Conservation (phyloP, 2,329 filamentous ascomycete species). For the Pseudocercospora vitis region DNA sequence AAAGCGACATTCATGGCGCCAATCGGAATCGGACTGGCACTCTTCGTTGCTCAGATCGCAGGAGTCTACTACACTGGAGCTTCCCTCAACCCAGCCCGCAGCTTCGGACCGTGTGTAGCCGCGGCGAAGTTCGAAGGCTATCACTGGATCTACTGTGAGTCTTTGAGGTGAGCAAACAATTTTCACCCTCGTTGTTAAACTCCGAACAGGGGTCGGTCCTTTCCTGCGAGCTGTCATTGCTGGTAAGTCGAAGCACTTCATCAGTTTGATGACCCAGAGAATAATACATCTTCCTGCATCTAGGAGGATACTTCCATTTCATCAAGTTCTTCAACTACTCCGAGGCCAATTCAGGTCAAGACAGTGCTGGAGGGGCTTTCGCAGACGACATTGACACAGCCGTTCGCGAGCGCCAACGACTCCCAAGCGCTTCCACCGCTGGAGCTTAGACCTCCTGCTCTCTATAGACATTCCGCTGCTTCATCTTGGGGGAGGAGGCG, state of each 20-base stretch:
- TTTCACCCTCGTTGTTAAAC: no score
- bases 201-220: slow-evolving; percentile 35
- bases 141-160: slow-evolving; percentile 34
- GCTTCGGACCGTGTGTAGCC: slow-evolving; percentile 37
- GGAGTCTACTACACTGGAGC: slow-evolving; percentile 37
- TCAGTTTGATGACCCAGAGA: no score
- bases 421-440: slow-evolving; percentile 8
- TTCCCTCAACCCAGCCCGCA: slow-evolving; percentile 38
- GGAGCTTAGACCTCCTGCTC: background rate
- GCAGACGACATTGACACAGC: slow-evolving; percentile 12
- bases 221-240: slow-evolving; percentile 34
- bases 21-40: slow-evolving; percentile 31
- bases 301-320: slow-evolving; percentile 38
- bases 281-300: no score
- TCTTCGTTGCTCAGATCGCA: slow-evolving; percentile 30
- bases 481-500: no score
- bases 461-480: background rate
- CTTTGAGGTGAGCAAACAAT: background rate
- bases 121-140: slow-evolving; percentile 31
- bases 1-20: slow-evolving; percentile 37
- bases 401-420: slow-evolving; percentile 8
- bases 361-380: slow-evolving; percentile 18
- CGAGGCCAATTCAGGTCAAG: slow-evolving; percentile 33
- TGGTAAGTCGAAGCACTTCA: no score
- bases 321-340: slow-evolving; percentile 37